Evolutionary conservation across 202 grass and related monocot genomes (phyloP).

Genomic region (Zoysia matrella): DNA sequence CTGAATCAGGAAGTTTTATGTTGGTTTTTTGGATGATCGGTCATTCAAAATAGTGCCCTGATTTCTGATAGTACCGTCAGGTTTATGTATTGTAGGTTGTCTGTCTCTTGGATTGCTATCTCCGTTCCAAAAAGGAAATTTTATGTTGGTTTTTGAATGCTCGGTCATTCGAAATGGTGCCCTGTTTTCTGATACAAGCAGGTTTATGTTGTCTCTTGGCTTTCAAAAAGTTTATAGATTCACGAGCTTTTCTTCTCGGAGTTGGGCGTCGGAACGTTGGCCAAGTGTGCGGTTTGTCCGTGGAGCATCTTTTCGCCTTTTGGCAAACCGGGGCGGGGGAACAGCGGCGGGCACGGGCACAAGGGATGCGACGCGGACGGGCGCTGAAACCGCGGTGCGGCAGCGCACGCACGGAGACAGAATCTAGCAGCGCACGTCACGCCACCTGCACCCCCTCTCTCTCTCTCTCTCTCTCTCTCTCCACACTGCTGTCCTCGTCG

Average conservation of each 20-base stretch:
- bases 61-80: no score
- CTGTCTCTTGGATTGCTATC: no score
- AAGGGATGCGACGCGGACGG: neutral
- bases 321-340: neutral
- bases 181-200: no score
- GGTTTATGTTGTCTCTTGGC: no score
- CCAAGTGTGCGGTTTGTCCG: slow-evolving; percentile 1
- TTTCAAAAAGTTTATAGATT: no score
- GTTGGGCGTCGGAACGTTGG: neutral
- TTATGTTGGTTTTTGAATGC: no score
- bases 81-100: no score
- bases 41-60: neutral
- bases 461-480: no score
- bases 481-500: no score
- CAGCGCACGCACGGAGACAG: neutral
- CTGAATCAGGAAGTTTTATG: slow-evolving; percentile 30
- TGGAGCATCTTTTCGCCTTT: neutral
- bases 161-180: no score
- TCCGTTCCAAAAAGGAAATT: no score
- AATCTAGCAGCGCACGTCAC: slow-evolving; percentile 27
- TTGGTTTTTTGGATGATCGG: neutral
- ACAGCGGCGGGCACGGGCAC: neutral
- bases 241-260: neutral
- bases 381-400: slow-evolving; percentile 21
- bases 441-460: neutral